Conservation (phyloP, 768 basidiomycete genomes). For the Agaricus subrufescens region DNA sequence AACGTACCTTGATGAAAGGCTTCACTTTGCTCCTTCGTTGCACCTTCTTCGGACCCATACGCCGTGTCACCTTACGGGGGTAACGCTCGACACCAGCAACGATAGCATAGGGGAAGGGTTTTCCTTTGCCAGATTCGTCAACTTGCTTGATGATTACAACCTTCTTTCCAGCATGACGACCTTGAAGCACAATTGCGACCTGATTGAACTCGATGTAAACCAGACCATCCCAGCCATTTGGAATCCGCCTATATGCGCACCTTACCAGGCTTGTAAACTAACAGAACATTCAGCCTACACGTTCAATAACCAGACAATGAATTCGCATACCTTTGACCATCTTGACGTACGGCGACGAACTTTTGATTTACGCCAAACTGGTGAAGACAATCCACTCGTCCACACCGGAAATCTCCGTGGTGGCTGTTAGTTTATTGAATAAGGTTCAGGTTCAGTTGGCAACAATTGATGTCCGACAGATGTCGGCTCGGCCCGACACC, state of each 20-base stretch:
- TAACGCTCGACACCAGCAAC: slow-evolving; percentile 98
- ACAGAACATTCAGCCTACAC: slow-evolving; percentile 12
- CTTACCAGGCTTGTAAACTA: slow-evolving; percentile 96
- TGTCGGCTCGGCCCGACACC: not conserved
- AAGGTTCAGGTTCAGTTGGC: slow-evolving; percentile 25
- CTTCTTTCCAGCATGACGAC: slow-evolving; percentile 99
- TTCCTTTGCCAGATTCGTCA: slow-evolving; percentile 95
- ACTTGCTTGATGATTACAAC: slow-evolving; percentile 97
- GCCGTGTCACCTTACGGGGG: slow-evolving; percentile 95
- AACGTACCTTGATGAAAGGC: slow-evolving; percentile 95
- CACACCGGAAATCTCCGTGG: slow-evolving; percentile 32
- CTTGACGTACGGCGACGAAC: slow-evolving; percentile 41
- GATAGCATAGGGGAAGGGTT: slow-evolving; percentile 96
- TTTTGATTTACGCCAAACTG: slow-evolving; percentile 29
- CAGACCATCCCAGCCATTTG: not conserved
- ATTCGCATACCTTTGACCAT: slow-evolving; percentile 53
- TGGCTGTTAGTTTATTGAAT: slow-evolving; percentile 36
- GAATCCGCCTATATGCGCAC: slow-evolving; percentile 30
- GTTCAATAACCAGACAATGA: not conserved
- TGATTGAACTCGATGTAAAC: slow-evolving; percentile 20
- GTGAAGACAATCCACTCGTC: slow-evolving; percentile 20
- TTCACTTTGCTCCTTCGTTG: slow-evolving; percentile 94
- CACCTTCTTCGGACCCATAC: slow-evolving; percentile 96
- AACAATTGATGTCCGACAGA: not conserved
- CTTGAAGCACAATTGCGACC: slow-evolving; percentile 97